Conservation (phyloP, 2,329 filamentous ascomycete species). For the Elsinoe batatas region DNA sequence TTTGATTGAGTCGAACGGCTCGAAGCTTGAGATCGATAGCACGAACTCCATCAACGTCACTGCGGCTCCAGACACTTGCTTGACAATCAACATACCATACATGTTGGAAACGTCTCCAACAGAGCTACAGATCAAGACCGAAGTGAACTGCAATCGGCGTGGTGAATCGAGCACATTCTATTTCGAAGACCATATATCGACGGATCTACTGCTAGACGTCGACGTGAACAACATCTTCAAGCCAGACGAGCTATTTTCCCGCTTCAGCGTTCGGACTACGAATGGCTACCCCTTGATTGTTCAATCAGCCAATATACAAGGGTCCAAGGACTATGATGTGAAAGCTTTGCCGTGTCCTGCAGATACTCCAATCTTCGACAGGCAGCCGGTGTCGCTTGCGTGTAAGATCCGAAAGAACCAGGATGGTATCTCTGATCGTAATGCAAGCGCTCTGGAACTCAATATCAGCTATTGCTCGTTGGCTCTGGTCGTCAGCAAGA, state of each 20-base stretch:
- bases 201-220: conserved; percentile 76
- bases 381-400: conserved; percentile 69
- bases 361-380: conserved; percentile 59
- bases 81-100: conserved; percentile 5
- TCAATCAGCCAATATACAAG: conserved; percentile 58
- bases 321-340: conserved; percentile 59
- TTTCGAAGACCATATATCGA: conserved; percentile 53
- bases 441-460: conserved; percentile 48
- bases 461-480: conserved; percentile 67
- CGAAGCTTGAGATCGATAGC: conserved; percentile 34
- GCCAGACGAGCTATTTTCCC: conserved; percentile 67
- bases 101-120: background rate
- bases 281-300: conserved; percentile 65
- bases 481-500: conserved; percentile 57
- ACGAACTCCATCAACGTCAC: conserved; percentile 37
- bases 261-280: conserved; percentile 81
- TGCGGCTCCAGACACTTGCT: background rate
- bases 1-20: conserved; percentile 33
- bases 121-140: conserved; percentile 9
- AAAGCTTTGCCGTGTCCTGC: conserved; percentile 42
- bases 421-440: background rate
- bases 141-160: conserved; percentile 62
- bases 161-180: conserved; percentile 35
- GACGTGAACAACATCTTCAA: conserved; percentile 97
- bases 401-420: conserved; percentile 63